Base-by-base conservation (phyloP, 2,329 filamentous ascomycete species). In the Penicillium olsonii region DNA sequence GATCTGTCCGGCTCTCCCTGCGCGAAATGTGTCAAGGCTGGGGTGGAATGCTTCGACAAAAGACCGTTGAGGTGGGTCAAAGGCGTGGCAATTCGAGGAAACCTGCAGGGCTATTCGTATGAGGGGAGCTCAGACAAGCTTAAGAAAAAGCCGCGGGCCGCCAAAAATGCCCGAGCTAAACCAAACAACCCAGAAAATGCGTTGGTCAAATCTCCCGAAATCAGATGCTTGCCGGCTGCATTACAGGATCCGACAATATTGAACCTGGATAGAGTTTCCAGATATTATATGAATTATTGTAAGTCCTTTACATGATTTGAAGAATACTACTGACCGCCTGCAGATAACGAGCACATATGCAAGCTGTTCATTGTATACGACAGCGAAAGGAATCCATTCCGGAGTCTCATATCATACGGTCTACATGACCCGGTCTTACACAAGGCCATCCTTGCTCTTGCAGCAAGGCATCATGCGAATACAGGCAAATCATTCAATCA, bases 341-440 rank as follows among this genome's bases (percentile, higher is more conserved):
- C 17, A 70, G 68, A 70, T 54, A 65, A 68, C 35, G 57, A 64
- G 10, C 60, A 58, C n/a, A 69, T 69, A 54, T 69, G 67, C 57
- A 62, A 66, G 45, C 52, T 70, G 22, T 62, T 62, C 38, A 64
- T 66, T 34, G 67, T 70, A 18, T 69, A 70, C 37, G 67, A 70
- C 42, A 70, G 67, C 45, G 49, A 65, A 15, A 59, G 53, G 17
- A 71, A 71, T 44, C 67, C 68, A 1, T 65, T 70, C 20, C 54
- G 67, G 34, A 66, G 55, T 20, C 46, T 70, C 5, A 67, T 69
- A 14, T 39, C 67, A 18, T 51, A 68, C 5, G 64, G 67, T 5
- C 19, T 69, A 42, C 45, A 59, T 5, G 57, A 68, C 14, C 38
- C 52, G 7, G 56, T 64, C 5, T 52, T 71, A 3, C 48, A 67